phyloP scores from a whole-genome alignment of 345 rosid genomes.

The Microthlaspi erraticum region DNA sequence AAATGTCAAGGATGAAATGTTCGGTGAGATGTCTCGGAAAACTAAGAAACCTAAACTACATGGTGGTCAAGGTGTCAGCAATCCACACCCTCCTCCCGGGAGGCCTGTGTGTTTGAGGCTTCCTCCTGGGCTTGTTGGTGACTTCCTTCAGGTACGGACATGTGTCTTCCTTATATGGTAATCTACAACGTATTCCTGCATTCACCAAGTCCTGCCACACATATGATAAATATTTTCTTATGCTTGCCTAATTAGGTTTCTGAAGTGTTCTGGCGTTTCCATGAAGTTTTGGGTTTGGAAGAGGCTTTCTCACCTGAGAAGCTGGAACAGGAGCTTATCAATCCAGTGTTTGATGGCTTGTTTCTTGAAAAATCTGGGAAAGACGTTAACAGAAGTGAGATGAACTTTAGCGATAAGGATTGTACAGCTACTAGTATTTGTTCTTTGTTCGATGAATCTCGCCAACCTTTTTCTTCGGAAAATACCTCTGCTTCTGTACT shows the following conservation, averaged over 20 bases:
- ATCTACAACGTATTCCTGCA: constrained; percentile 2
- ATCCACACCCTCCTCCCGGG: constrained; percentile 67
- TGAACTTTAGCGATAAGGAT: constrained; percentile 44
- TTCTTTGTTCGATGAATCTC: constrained; percentile 47
- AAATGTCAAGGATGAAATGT: constrained; percentile 45
- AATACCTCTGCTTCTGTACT: constrained; percentile 47
- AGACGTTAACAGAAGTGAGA: constrained; percentile 47
- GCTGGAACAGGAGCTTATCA: constrained; percentile 79
- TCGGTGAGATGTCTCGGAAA: constrained; percentile 51
- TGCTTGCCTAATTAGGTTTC: constrained; percentile 65
- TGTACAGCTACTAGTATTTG: constrained; percentile 37
- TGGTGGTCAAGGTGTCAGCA: constrained; percentile 43
- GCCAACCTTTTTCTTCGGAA: constrained; percentile 38
- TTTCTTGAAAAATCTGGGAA: constrained; percentile 48
- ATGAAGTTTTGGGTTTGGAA: constrained; percentile 69
- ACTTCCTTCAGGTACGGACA: constrained; percentile 77
- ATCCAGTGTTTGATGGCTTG: constrained; percentile 58
- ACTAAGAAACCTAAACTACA: constrained; percentile 56
- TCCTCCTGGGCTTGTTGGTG: constrained; percentile 82
- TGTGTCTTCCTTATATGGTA: constrained; percentile 29
- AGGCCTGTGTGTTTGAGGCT: constrained; percentile 67
- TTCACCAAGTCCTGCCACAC: constrained; percentile 27
- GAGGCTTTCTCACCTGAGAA: constrained; percentile 59
- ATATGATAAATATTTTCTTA: constrained; percentile 30
- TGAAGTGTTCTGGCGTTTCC: constrained; percentile 79